Base-by-base conservation (phyloP, 192 early-diverging fungal genomes). In the Mortierella claussenii region DNA sequence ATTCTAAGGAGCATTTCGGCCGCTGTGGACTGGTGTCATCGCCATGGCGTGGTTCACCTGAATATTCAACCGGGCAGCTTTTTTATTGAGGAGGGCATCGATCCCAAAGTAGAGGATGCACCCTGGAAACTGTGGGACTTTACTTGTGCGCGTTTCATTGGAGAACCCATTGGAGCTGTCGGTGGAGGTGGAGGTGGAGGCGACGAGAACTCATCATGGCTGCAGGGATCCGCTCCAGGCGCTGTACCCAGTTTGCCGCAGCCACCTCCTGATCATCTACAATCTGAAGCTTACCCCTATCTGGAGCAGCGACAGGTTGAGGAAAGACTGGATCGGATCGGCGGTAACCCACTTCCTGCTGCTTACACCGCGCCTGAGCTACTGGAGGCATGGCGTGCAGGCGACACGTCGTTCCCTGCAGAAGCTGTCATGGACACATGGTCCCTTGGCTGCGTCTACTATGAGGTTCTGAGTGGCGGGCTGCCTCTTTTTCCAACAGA, bases 41-140 rank as follows among this genome's bases (percentile, higher is more conserved):
- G 64, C 7, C 73, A 62, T 27, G 65, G 65, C 17, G 73, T 76
- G 9, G 73, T 76, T 1, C 73, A 76, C 59, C 37, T 76, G 21
- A 76, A 76, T 34, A 43, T 76, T 30, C 73, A 76, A 43, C 73
- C 73, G 3, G 73, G 73, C 11, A 67, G 64, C 53, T 76, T 76
- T 59, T 76, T 76, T 28, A 33, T 76, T 33, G 73, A 76, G 27
- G 73, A 76, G 12, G 73, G 65, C 2, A 67, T 76, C 33, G 58
- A 67, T 32, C 73, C 73, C n/a, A 34, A 23, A 21, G 34, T 65
- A 9, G 63, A 66, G 53, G 73, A 67, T 33, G 73, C 73, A 5
- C 60, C 73, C 13, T 76, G 73, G 73, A 76, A 76, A 26, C 46
- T 76, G 52, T 76, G 73, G 73, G 73, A 76, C 51, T 76, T 76